Evolutionary conservation across 768 basidiomycete genomes (phyloP), one percentile per base, ranked within the genome.

Genomic region (Dioszegia hungarica): DNA sequence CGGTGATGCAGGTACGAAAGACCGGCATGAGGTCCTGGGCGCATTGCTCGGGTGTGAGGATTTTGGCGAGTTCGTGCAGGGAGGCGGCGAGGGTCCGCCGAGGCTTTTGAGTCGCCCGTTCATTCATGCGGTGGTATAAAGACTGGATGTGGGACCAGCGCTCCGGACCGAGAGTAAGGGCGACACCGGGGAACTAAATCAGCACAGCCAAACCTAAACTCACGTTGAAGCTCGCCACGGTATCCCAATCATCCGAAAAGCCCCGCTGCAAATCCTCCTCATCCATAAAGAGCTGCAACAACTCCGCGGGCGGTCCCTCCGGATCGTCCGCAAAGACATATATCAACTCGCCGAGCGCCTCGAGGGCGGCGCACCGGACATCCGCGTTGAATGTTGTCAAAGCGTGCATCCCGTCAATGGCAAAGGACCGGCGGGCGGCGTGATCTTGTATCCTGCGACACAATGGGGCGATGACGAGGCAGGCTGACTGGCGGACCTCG

Each of bases 281-380:
- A n/a, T 60, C 90, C 34, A 92, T 79, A 76, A 91, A 97, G 46
- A 92, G 80, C 19, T 81, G 79, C 6, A 95, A 67, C 1, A 95
- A 81, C 68, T 88, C 83, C 22, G 79, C 70, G 2, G 93, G 93
- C 10, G 88, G 88, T 2, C 82, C 81, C 49, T 84, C 80, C 0
- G 70, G 61, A 57, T 79, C 76, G 33, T 82, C 78, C 54, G 82
- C 80, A 74, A 97, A 97, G 12, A 88, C 84, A 72, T 88, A 84
- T 54, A 95, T 81, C 33, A 94, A 85, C 75, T 95, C 92, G 1
- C 92, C 93, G 5, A 95, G 81, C 20, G 89, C 82, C 70, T 95
- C 92, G 29, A 94, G 81, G 2, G 87, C 84, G 3, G 88, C 89
- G 15, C 82, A 82, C 20, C 89, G 86, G 24, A 95, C 90, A 17